A percentile compares a stretch with the other conserved stretches of the same genome.
phyloP scores from a whole-genome alignment of 1,284 basidiomycete genomes.

The Microstroma glucosiphilum region DNA sequence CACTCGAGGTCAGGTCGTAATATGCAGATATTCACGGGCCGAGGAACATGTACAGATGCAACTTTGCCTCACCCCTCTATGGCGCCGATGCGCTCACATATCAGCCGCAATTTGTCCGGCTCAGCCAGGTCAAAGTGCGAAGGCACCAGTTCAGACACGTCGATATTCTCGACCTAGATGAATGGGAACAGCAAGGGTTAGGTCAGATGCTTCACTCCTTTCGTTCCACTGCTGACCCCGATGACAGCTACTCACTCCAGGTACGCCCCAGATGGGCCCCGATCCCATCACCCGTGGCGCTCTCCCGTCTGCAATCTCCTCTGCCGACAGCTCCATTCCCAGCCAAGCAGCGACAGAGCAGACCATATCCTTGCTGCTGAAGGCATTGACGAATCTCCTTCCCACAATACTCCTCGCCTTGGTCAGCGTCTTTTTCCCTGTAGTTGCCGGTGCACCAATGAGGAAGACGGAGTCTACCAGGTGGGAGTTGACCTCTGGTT shows the following conservation, averaged over 20 bases:
- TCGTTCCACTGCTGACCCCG: too few species aligned
- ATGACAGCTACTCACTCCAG: too few species aligned
- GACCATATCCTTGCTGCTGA: conserved; percentile 52
- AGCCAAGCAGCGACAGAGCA: conserved; percentile 56
- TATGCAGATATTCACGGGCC: too few species aligned
- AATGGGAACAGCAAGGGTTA: too few species aligned
- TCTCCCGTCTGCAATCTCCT: too few species aligned
- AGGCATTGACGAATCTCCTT: conserved; percentile 56
- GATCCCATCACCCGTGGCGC: neutral
- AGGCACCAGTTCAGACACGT: neutral
- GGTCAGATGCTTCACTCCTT: too few species aligned
- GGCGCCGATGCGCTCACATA: neutral
- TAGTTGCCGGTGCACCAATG: conserved; percentile 53
- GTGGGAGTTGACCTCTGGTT: conserved; percentile 31
- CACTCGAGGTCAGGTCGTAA: too few species aligned
- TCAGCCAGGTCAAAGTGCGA: neutral
- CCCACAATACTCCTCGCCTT: conserved; percentile 53
- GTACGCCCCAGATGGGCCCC: neutral
- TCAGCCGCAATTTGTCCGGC: neutral
- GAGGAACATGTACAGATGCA: too few species aligned
- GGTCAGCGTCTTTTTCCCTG: conserved; percentile 53
- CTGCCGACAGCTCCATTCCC: conserved; percentile 20
- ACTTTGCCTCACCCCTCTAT: too few species aligned
- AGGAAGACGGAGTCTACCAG: conserved; percentile 56
- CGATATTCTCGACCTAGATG: conserved; percentile 2